These are phyloP conservation scores for Ophiostoma ips DNA, from an alignment of 2,329 filamentous ascomycete species.

Conservation along the genomic window DNA sequence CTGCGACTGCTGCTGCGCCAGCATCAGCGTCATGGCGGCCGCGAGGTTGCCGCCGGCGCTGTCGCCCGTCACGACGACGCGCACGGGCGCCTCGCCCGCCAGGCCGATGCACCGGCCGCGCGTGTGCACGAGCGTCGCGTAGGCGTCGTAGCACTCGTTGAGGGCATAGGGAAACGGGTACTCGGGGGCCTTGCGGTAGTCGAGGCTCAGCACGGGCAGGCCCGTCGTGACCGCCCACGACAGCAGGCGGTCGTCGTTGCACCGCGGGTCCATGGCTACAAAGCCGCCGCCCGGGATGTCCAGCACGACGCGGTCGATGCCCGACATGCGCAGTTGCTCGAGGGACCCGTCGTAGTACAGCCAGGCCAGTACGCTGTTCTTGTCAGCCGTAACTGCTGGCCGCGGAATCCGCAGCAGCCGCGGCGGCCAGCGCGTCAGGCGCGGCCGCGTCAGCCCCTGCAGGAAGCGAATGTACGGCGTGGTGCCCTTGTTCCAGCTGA, in stretches of 20 bases:
- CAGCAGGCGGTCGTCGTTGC: conserved; percentile 85
- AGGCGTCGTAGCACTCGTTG: conserved; percentile 80
- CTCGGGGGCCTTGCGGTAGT: conserved; percentile 81
- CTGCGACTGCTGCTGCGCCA: conserved; percentile 59
- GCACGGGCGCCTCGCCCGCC: conserved; percentile 49
- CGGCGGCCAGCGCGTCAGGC: conserved; percentile 68
- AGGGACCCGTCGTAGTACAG: conserved; percentile 87
- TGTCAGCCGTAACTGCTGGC: conserved; percentile 43
- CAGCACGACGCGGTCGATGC: conserved; percentile 54
- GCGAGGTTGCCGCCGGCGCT: conserved; percentile 74
- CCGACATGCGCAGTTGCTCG: conserved; percentile 46
- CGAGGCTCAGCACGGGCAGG: conserved; percentile 76
- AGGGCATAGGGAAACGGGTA: conserved; percentile 74
- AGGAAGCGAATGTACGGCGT: conserved; percentile 71
- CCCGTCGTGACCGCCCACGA: conserved; percentile 84
- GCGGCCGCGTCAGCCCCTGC: conserved; percentile 59
- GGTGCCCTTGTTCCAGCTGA: conserved; percentile 91
- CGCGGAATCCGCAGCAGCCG: conserved; percentile 73
- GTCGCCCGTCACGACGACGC: conserved; percentile 62
- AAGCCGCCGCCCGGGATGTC: conserved; percentile 93
- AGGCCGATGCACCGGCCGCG: conserved; percentile 65
- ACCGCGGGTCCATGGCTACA: conserved; percentile 91
- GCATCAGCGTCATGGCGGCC: conserved; percentile 72
- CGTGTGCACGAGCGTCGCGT: conserved; percentile 57
- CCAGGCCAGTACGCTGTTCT: conserved; percentile 77